These are phyloP conservation scores for Hibiscus trionum DNA, from an alignment of 345 rosid species.

Conservation along the genomic window DNA sequence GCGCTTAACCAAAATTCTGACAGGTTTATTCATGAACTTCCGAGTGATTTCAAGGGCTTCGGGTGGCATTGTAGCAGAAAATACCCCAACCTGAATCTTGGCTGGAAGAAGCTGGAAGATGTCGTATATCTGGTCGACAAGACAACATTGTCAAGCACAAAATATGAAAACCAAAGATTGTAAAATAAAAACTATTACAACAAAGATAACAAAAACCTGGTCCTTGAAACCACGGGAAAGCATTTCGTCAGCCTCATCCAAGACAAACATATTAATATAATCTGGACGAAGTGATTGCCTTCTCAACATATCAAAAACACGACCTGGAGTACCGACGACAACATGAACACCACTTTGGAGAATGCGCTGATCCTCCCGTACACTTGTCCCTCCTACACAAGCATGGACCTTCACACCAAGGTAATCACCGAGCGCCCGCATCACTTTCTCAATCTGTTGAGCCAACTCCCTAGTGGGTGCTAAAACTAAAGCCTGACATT, in stretches of 20 bases:
- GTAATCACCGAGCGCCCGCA: constrained; percentile 89
- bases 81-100: constrained; percentile 73
- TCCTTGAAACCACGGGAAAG: constrained; percentile 94
- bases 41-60: constrained; percentile 89
- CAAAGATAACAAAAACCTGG: constrained; percentile 38
- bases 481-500: constrained; percentile 81
- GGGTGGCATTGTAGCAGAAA: constrained; percentile 92
- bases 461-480: constrained; percentile 94
- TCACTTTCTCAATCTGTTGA: constrained; percentile 91
- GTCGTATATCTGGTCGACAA: constrained; percentile 58
- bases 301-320: constrained; percentile 89
- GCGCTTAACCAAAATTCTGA: constrained; percentile 72
- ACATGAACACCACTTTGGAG: constrained; percentile 90
- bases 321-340: constrained; percentile 95
- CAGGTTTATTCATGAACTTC: constrained; percentile 86
- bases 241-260: constrained; percentile 98
- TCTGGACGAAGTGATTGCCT: constrained; percentile 81
- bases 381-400: constrained; percentile 93
- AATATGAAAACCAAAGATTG: neutral
- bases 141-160: neutral
- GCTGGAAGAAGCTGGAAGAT: constrained; percentile 73
- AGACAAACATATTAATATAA: constrained; percentile 72
- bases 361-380: constrained; percentile 85
- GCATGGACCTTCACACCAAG: constrained; percentile 90
- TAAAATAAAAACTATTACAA: neutral